phyloP scores from a whole-genome alignment of 495 filamentous ascomycete species.

The Penicillium coffeae region DNA sequence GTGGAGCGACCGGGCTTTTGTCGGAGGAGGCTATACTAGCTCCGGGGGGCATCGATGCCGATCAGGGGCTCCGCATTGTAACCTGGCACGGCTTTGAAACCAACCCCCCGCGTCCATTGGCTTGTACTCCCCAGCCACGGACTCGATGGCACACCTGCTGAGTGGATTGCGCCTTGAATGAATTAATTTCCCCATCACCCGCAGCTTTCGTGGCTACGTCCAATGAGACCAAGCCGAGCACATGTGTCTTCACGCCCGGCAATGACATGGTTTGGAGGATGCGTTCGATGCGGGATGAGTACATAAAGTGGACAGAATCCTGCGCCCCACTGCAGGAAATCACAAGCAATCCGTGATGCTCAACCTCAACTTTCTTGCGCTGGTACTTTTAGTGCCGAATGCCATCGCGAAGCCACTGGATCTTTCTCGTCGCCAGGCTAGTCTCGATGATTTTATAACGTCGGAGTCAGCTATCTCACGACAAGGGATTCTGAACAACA shows the following conservation, averaged over 20 bases:
- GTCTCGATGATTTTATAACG: conserved; percentile 50
- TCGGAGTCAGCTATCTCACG: conserved; percentile 50
- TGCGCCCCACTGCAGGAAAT: background rate
- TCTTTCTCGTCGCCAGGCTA: conserved; percentile 8
- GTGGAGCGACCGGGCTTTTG: background rate
- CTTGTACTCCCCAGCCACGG: background rate
- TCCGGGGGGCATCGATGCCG: background rate
- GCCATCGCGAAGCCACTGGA: conserved; percentile 9
- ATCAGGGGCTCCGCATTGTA: background rate
- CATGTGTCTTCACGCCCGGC: background rate
- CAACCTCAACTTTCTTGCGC: conserved; percentile 7
- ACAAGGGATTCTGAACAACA: conserved; percentile 54
- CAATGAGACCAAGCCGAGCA: background rate
- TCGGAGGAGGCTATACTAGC: background rate
- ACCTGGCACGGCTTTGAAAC: background rate
- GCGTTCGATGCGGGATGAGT: background rate
- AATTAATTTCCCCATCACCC: too few species aligned
- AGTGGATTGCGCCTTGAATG: too few species aligned
- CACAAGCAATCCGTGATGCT: conserved; percentile 6
- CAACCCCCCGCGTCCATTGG: background rate
- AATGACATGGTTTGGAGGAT: background rate
- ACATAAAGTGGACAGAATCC: background rate
- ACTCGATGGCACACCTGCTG: background rate
- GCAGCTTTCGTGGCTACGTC: too few species aligned
- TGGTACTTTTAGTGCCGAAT: conserved; percentile 14